Percentiles rank a stretch among this genome's conserved stretches.
These are phyloP conservation scores for Trametes coccinea DNA, from an alignment of 768 basidiomycete species.

Conservation along the genomic window DNA sequence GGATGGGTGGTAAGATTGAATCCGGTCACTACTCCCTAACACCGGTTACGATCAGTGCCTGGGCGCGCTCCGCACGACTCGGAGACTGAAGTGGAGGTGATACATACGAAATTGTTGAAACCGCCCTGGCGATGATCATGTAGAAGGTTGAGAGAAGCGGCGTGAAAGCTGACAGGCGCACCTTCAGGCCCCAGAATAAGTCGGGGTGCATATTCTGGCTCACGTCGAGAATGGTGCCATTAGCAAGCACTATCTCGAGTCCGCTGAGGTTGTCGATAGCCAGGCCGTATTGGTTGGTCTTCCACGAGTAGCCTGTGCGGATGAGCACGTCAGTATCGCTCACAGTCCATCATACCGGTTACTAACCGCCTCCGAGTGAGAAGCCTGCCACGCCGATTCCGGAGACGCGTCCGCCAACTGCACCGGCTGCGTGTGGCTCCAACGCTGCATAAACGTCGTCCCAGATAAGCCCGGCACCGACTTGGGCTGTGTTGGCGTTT, in stretches of 20 bases:
- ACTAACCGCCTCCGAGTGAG: conserved; percentile 53
- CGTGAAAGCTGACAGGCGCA: conserved; percentile 12
- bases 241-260: conserved; percentile 58
- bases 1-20: too few relatives aligned
- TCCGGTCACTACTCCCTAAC: conserved; percentile 39
- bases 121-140: background rate
- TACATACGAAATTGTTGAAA: background rate
- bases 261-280: conserved; percentile 54
- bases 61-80: conserved; percentile 36
- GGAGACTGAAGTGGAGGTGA: conserved; percentile 32
- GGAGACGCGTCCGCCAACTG: conserved; percentile 58
- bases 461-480: conserved; percentile 53
- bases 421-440: conserved; percentile 48
- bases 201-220: conserved; percentile 37
- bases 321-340: background rate
- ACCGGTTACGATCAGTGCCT: conserved; percentile 20
- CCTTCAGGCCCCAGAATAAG: conserved; percentile 46
- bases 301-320: conserved; percentile 59
- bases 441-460: conserved; percentile 65
- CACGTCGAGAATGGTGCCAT: conserved; percentile 43
- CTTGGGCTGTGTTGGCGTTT: conserved; percentile 21
- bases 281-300: conserved; percentile 61
- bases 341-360: background rate
- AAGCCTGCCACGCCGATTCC: conserved; percentile 41
- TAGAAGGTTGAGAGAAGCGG: too few relatives aligned